Conservation (phyloP, 1,139 yeast species). For the Geotrichum candidum region DNA sequence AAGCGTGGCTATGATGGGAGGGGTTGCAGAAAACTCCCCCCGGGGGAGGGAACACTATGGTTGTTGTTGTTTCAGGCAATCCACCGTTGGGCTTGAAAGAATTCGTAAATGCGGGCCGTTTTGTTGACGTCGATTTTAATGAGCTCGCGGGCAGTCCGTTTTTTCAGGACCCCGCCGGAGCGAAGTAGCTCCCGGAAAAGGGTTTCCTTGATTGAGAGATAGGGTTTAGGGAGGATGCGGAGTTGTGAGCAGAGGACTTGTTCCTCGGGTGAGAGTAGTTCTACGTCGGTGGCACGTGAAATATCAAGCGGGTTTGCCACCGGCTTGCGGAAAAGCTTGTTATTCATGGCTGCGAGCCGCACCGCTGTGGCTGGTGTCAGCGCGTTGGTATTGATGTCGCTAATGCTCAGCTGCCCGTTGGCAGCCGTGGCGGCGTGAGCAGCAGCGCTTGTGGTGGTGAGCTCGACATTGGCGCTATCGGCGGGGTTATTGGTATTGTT, state of each 20-base stretch:
- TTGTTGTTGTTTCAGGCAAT: slow-evolving; percentile 26
- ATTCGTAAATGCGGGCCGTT: slow-evolving; percentile 83
- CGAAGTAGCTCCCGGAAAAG: slow-evolving; percentile 80
- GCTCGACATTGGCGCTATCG: not conserved
- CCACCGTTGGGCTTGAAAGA: slow-evolving; percentile 92
- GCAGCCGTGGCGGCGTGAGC: slow-evolving; percentile 12
- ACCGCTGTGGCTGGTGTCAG: slow-evolving; percentile 16
- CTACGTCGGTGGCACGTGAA: slow-evolving; percentile 76
- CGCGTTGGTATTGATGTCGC: slow-evolving; percentile 18
- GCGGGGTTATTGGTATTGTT: not conserved
- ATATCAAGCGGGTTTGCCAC: slow-evolving; percentile 50
- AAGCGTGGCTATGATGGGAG: too few relatives aligned
- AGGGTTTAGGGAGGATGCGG: slow-evolving; percentile 87
- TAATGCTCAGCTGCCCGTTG: slow-evolving; percentile 7
- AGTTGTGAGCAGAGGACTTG: slow-evolving; percentile 77
- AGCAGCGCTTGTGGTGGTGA: slow-evolving; percentile 15
- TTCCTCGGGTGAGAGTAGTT: slow-evolving; percentile 76
- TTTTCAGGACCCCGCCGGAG: slow-evolving; percentile 76
- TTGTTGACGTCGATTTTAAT: slow-evolving; percentile 81
- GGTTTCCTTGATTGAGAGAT: slow-evolving; percentile 87
- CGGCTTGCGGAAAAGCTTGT: slow-evolving; percentile 26
- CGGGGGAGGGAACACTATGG: too few relatives aligned
- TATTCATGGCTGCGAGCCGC: slow-evolving; percentile 11
- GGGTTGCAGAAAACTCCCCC: not conserved
- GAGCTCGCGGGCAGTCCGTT: slow-evolving; percentile 76